Evolutionary conservation across 2,329 filamentous ascomycete genomes (phyloP).

Genomic region (Lasiodiplodia citricola): DNA sequence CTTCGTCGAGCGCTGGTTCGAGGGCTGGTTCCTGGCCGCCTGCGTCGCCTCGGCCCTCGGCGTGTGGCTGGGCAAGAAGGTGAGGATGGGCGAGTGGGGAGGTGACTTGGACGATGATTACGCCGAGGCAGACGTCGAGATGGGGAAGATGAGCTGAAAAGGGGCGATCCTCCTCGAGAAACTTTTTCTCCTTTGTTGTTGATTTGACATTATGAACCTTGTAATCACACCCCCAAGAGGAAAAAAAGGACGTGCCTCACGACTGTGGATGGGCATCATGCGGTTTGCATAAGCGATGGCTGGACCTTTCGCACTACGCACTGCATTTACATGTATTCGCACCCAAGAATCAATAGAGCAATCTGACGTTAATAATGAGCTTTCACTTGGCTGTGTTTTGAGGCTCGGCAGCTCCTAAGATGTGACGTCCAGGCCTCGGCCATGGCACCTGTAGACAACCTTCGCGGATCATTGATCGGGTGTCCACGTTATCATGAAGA

Average conservation of each 20-base stretch:
- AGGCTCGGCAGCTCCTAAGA: not conserved
- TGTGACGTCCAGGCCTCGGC: not conserved
- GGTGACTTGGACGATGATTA: conserved; percentile 43
- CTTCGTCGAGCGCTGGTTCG: conserved; percentile 84
- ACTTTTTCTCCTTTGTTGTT: not conserved
- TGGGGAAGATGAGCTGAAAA: conserved; percentile 71
- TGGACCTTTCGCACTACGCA: conserved; percentile 5
- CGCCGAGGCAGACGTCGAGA: conserved; percentile 64
- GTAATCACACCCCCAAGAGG: not conserved
- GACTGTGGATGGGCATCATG: not conserved
- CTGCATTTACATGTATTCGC: not conserved
- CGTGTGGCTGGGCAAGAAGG: conserved; percentile 49
- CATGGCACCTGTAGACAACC: not conserved
- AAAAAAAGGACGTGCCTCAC: not conserved
- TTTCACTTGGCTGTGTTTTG: not conserved
- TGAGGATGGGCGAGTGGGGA: conserved; percentile 47
- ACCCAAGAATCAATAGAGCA: not conserved
- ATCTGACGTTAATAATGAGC: not conserved
- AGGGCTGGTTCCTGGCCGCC: conserved; percentile 76
- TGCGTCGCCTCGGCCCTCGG: conserved; percentile 29
- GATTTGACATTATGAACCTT: not conserved
- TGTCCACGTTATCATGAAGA: not conserved
- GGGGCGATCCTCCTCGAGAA: not conserved
- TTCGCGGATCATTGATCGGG: not conserved
- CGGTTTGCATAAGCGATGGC: conserved; percentile 12